phyloP scores from a whole-genome alignment of 2,329 filamentous ascomycete genomes.

The Penicillium sp. region DNA sequence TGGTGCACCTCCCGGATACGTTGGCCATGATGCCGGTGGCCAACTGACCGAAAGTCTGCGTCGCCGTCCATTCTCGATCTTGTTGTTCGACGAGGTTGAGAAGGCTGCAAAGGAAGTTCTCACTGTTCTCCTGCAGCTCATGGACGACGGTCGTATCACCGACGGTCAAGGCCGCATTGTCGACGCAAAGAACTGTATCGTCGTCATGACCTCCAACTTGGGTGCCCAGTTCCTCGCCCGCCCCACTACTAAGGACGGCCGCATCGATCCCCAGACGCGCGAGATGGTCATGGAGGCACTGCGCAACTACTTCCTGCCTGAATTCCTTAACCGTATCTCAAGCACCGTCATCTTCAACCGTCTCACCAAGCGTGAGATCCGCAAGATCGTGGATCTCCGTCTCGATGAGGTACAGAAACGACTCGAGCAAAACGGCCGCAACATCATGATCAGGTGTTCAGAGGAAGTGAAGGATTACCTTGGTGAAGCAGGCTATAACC shows the following conservation, averaged over 20 bases:
- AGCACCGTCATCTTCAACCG: conserved; percentile 98
- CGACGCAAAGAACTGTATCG: conserved; percentile 96
- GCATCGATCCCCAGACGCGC: conserved; percentile 78
- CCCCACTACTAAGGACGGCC: conserved; percentile 73
- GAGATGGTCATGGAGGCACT: conserved; percentile 90
- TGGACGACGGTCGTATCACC: conserved; percentile 98
- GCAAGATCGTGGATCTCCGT: conserved; percentile 91
- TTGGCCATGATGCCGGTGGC: conserved; percentile 92
- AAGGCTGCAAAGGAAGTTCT: conserved; percentile 98
- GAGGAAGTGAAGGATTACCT: conserved; percentile 91
- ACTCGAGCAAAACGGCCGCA: conserved; percentile 78
- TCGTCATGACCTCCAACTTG: conserved; percentile 98
- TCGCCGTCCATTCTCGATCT: conserved; percentile 92
- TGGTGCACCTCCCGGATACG: conserved; percentile 92
- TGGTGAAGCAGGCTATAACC: conserved; percentile 86
- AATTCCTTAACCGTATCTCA: conserved; percentile 97
- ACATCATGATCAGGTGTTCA: conserved; percentile 78
- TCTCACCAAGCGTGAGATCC: conserved; percentile 82
- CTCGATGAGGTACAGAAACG: conserved; percentile 87
- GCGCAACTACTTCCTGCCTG: conserved; percentile 93
- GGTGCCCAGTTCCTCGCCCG: conserved; percentile 91
- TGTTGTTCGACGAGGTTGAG: conserved; percentile 97
- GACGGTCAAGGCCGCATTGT: conserved; percentile 94
- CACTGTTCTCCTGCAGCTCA: conserved; percentile 96
- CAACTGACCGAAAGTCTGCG: conserved; percentile 94